Evolutionary conservation across 2,329 filamentous ascomycete species (phyloP), one percentile per base, ranked within the genome.

Genomic region (Phaeosphaeriaceae sp.): DNA sequence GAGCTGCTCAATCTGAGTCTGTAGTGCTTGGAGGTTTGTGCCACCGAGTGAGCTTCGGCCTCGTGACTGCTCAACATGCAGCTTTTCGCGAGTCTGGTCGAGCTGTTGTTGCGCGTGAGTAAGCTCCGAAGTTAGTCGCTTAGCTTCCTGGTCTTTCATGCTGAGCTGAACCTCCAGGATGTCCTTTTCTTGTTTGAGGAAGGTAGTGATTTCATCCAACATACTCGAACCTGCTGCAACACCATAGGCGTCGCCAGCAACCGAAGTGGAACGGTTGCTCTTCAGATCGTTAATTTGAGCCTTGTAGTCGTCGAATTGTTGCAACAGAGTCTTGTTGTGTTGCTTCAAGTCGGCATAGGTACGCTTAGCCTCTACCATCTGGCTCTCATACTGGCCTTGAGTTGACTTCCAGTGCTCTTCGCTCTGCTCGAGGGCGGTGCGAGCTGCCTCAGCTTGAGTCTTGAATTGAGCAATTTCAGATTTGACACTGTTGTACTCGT

Each of bases 91-190:
- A 6, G 88, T 84, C 61, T 97, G 92, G 54, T 99, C 94, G 6
- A 99, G 85, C 70, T 97, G 91, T 17, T 85, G 85, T 64, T 94
- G 90, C 7, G 87, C 82, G 68, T 96, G 92, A 42, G 96, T 88
- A 18, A 97, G 82, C 67, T 97, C 92, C 64, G 97, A 91, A 66
- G 93, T 90, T 34, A 97, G 76, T 45, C 94, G 86, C 74, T 95
- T 96, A 45, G 86, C 82, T 74, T 99, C 94, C 63, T 96, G 90
- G 0, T 87, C 82, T 64, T 93, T 92, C 36, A 97, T 81, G 61
- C 97, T 92, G 64, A 92, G 89, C 67, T 97, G 93, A n/a, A 97
- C 90, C 63, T 99, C 93, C 7, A 97, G 83, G 58, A 99, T 97
- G 70, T 97, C 94, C 79, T 97, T 99, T 76, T 99, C 95, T 34